Evolutionary conservation across 176 grass and related monocot species (phyloP).

Genomic region (Triticum urartu): DNA sequence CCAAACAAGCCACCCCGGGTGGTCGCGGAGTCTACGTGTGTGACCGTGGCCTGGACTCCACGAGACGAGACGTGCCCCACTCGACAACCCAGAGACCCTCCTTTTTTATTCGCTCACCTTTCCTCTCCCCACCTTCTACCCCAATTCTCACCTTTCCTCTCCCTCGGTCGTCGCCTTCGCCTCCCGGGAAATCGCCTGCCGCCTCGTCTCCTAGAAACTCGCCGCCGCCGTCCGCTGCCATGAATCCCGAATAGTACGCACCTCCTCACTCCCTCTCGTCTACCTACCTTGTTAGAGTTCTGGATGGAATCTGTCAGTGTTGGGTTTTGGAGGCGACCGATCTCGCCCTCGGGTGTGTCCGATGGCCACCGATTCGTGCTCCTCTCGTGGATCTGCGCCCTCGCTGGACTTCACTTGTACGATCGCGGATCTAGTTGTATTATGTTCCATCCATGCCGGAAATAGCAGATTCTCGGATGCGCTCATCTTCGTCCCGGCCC

Average conservation of each 20-base stretch:
- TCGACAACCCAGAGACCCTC: slow-evolving; percentile 17
- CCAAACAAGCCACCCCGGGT: not conserved
- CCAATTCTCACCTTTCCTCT: not conserved
- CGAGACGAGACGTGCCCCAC: slow-evolving; percentile 36
- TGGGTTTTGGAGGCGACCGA: not conserved
- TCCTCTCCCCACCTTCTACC: not conserved
- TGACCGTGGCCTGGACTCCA: not conserved
- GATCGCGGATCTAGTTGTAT: not conserved
- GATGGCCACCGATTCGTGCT: not conserved
- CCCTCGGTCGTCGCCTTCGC: slow-evolving; percentile 5
- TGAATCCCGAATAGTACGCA: slow-evolving; percentile 54
- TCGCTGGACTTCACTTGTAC: not conserved
- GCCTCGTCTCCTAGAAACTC: not conserved
- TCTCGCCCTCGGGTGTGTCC: slow-evolving; percentile 1
- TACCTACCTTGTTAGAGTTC: not conserved
- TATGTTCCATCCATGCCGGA: not conserved
- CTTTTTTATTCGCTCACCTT: slow-evolving; percentile 4
- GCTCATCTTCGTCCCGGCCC: not conserved
- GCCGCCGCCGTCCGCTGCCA: not conserved
- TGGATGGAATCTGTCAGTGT: not conserved
- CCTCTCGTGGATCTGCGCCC: slow-evolving; percentile 9
- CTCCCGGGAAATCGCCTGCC: slow-evolving; percentile 5
- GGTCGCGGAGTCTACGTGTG: not conserved
- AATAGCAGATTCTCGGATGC: slow-evolving; percentile 9
- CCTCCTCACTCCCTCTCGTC: not conserved